Conservation (phyloP, 2,329 filamentous ascomycete species). For the Scleromitrula shiraiana region DNA sequence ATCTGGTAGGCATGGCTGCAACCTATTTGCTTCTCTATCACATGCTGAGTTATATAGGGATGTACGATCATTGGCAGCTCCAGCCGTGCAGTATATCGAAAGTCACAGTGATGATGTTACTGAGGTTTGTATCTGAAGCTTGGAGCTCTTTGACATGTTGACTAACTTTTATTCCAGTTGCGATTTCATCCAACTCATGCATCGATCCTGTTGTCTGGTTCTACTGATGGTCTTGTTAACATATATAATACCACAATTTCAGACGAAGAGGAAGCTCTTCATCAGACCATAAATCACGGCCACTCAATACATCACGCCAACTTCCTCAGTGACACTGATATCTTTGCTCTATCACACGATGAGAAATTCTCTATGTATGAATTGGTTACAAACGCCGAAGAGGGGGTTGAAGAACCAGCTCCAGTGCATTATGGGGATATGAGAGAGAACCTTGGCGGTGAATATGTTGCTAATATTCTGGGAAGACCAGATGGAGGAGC, state of each 20-base stretch:
- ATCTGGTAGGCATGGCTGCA: conserved; percentile 43
- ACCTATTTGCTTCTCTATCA: background rate
- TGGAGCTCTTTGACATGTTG: conserved; percentile 16
- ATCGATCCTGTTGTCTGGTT: conserved; percentile 62
- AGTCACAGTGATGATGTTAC: conserved; percentile 63
- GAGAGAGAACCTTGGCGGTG: conserved; percentile 55
- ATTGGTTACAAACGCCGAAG: conserved; percentile 54
- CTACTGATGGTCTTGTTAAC: conserved; percentile 73
- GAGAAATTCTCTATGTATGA: conserved; percentile 70
- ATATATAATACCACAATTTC: conserved; percentile 62
- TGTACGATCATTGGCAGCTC: conserved; percentile 40
- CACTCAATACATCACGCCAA: conserved; percentile 68
- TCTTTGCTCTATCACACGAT: conserved; percentile 70
- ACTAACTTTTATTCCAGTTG: conserved; percentile 35
- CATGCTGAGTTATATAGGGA: conserved; percentile 39
- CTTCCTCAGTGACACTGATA: conserved; percentile 56
- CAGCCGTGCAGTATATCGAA: conserved; percentile 50
- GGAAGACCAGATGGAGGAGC: conserved; percentile 52
- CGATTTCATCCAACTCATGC: conserved; percentile 53
- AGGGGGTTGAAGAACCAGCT: conserved; percentile 42
- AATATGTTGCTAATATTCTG: conserved; percentile 64
- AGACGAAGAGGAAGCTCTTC: conserved; percentile 70
- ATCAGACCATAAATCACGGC: conserved; percentile 71
- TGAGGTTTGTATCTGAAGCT: conserved; percentile 34
- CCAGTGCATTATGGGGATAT: conserved; percentile 60